Conservation (phyloP, 176 grass and related monocot genomes). For the Zea mays region Zm-B73-REFERENCE-NAM-5.0 NC_050096.1:235322001-235322500, state of each 20-base stretch:
- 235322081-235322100: not conserved
- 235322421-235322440: slow-evolving; percentile 29
- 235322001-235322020: slow-evolving; percentile 36
- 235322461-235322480: not conserved
- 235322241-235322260: slow-evolving; percentile 8
- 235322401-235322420: slow-evolving; percentile 67
- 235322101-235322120: not conserved
- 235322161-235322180: slow-evolving; percentile 49
- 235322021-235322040: slow-evolving; percentile 22
- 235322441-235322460: slow-evolving; percentile 5
- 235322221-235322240: slow-evolving; percentile 26
- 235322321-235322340: slow-evolving; percentile 77
- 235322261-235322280: slow-evolving; percentile 57
- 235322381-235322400: slow-evolving; percentile 67
- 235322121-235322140: not conserved
- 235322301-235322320: slow-evolving; percentile 86
- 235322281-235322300: slow-evolving; percentile 71
- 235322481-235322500: not conserved
- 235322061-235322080: slow-evolving; percentile 16
- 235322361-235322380: slow-evolving; percentile 29
- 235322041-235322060: slow-evolving; percentile 39
- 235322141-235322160: not conserved
- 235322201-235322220: slow-evolving; percentile 44
- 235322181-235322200: slow-evolving; percentile 65
- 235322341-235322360: slow-evolving; percentile 20